phyloP scores from a whole-genome alignment of 805 yeast species.

The Saturnispora serradocipensis region DNA sequence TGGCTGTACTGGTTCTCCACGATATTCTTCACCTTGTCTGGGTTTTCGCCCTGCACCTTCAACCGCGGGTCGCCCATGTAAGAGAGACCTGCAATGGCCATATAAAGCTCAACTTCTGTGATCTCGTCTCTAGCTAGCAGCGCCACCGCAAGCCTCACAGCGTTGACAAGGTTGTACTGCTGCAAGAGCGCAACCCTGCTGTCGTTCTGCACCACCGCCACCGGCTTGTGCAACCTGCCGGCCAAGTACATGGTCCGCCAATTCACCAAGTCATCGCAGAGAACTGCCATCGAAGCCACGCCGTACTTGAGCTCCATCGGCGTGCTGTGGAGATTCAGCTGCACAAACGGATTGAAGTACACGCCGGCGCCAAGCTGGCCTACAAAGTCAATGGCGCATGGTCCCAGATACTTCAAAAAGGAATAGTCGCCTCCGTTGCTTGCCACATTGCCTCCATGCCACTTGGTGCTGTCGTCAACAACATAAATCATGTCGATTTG shows the following conservation, averaged over 20 bases:
- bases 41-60: slow-evolving; percentile 83
- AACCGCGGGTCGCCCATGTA: slow-evolving; percentile 89
- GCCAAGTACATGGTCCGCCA: slow-evolving; percentile 87
- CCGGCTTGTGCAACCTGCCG: slow-evolving; percentile 92
- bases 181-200: slow-evolving; percentile 55
- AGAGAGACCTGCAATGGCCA: slow-evolving; percentile 68
- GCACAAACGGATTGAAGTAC: slow-evolving; percentile 86
- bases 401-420: slow-evolving; percentile 48
- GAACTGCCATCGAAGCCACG: slow-evolving; percentile 53
- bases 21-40: slow-evolving; percentile 77
- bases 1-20: slow-evolving; percentile 64
- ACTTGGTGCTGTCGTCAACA: slow-evolving; percentile 62
- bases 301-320: slow-evolving; percentile 65
- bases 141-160: slow-evolving; percentile 59
- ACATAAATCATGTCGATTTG: slow-evolving; percentile 84
- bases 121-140: slow-evolving; percentile 33
- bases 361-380: slow-evolving; percentile 81
- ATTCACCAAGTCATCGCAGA: slow-evolving; percentile 61
- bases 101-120: slow-evolving; percentile 47
- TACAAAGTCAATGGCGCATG: slow-evolving; percentile 44
- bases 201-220: slow-evolving; percentile 60
- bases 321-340: slow-evolving; percentile 38
- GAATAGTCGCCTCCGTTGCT: slow-evolving; percentile 76
- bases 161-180: slow-evolving; percentile 69
- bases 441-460: slow-evolving; percentile 66